Evolutionary conservation across 1,139 yeast genomes (phyloP).

Genomic region (Hanseniaspora gamundiae): DNA sequence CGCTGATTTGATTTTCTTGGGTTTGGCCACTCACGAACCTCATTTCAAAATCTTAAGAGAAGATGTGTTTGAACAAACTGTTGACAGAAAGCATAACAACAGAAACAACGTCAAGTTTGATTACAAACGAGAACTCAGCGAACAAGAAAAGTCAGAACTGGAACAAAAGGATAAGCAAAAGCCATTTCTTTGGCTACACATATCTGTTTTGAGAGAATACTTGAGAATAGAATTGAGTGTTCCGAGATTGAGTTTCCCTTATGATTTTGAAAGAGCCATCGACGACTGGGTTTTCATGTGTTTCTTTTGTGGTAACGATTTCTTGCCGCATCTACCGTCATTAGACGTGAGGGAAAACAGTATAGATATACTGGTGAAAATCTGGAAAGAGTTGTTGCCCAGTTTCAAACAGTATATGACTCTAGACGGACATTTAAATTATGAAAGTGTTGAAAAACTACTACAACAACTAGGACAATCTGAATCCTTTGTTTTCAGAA

Average conservation of each 20-base stretch:
- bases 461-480: constrained; percentile 53
- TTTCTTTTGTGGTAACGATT: constrained; percentile 97
- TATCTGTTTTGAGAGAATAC: constrained; percentile 79
- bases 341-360: constrained; percentile 92
- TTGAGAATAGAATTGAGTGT: constrained; percentile 68
- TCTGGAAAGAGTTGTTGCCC: constrained; percentile 74
- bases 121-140: constrained; percentile 37
- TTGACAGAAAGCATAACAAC: constrained; percentile 29
- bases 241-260: constrained; percentile 58
- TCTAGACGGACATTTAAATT: constrained; percentile 73
- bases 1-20: constrained; percentile 94
- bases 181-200: constrained; percentile 91
- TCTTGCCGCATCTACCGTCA: constrained; percentile 91
- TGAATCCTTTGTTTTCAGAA: constrained; percentile 71
- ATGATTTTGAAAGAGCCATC: constrained; percentile 86
- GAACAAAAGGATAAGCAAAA: constrained; percentile 53
- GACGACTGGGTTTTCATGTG: constrained; percentile 99
- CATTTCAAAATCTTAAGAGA: constrained; percentile 90
- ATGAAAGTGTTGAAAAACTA: constrained; percentile 64
- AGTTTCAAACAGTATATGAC: constrained; percentile 66
- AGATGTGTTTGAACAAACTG: constrained; percentile 78
- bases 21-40: constrained; percentile 93
- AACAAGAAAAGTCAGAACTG: constrained; percentile 43
- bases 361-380: constrained; percentile 63
- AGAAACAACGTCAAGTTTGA: constrained; percentile 36